Base-by-base conservation (phyloP, 2,329 filamentous ascomycete genomes). In the Leptodontidium sp. region DNA sequence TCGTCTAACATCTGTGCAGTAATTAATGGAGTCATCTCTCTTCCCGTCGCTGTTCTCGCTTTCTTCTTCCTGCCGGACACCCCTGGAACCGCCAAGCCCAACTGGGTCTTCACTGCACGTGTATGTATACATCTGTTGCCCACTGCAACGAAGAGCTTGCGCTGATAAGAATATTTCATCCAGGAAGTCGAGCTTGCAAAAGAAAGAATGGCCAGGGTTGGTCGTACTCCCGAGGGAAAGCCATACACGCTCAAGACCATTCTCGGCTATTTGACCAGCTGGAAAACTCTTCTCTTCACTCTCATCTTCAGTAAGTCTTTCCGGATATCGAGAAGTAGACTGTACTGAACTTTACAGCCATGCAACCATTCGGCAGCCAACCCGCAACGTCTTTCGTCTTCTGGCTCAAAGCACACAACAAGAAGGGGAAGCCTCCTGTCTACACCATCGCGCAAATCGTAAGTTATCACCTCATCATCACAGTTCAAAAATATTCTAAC, bases 31-130 rank as follows among this genome's bases (percentile, higher is more conserved):
- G 76, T 87, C 35, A 84, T 88, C 66, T 87, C 85, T 4, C 63
- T 88, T 1, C 85, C 86, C 0, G 79, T 88, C 2, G 85, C 85
- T 1, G 43, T 86, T 2, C 87, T 85, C 69, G 85, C 85, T 35
- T 84, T 84, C 71, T 61, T 84, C 21, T 75, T 80, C 63, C 81
- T 82, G 65, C 80, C 80, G 7, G 78, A 82, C 61, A 81, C 79
- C 0, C 81, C 81, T 0, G 83, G 85, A 53, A 86, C 83, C 49
- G 82, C 81, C 0, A 80, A 80, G 38, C 82, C 84, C 1, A 85
- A 66, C 52, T 69, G 67, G 70, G 15, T 69, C 24, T 69, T 69
- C 35, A 40, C 68, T 11, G 58, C 61, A 66, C 62, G 62, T 63
- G 68, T 70, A 66, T 61, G 63, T 68, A 49, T 11, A 47, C 47